Percentiles rank a stretch among this genome's conserved stretches.
These are phyloP conservation scores for Pleurotus platypus DNA, from an alignment of 768 basidiomycete genomes.

Conservation along the genomic window DNA sequence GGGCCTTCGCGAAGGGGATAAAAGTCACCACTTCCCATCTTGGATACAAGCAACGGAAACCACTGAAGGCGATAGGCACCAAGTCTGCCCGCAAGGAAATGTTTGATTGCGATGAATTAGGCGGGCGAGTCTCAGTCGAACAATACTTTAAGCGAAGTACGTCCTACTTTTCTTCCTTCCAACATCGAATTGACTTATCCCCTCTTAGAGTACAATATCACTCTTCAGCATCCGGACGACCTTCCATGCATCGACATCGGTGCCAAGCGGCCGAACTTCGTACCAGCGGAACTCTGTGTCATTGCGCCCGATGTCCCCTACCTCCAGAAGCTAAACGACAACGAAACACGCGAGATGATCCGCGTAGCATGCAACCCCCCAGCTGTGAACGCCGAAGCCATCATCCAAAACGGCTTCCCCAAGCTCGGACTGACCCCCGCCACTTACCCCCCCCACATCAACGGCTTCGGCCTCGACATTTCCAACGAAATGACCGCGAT, in stretches of 20 bases:
- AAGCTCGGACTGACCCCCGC: constrained; percentile 43
- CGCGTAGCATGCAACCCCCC: constrained; percentile 64
- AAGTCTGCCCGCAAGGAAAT: constrained; percentile 34
- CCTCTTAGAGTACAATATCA: constrained; percentile 52
- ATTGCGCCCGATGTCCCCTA: constrained; percentile 59
- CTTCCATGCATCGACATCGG: constrained; percentile 55
- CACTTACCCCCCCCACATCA: constrained; percentile 27
- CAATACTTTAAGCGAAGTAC: constrained; percentile 62
- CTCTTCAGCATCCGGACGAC: constrained; percentile 38
- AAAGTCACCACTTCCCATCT: constrained; percentile 57
- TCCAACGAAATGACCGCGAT: constrained; percentile 55
- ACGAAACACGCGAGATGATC: constrained; percentile 70
- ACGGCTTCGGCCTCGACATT: constrained; percentile 59
- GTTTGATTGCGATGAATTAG: constrained; percentile 51
- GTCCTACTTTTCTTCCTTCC: constrained; percentile 15
- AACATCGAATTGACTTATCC: neutral
- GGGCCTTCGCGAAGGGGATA: constrained; percentile 46
- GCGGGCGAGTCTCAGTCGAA: constrained; percentile 54
- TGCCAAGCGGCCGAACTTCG: constrained; percentile 25
- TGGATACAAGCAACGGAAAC: constrained; percentile 48
- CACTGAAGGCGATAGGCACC: constrained; percentile 33
- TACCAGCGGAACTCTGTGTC: constrained; percentile 72
- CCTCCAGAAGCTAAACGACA: constrained; percentile 55
- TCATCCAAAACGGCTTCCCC: constrained; percentile 56
- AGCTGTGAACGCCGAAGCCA: constrained; percentile 49